Percentiles rank a stretch among this genome's conserved stretches.
Conservation (phyloP, 1,284 basidiomycete species). For the Ceratobasidium sp. region DNA sequence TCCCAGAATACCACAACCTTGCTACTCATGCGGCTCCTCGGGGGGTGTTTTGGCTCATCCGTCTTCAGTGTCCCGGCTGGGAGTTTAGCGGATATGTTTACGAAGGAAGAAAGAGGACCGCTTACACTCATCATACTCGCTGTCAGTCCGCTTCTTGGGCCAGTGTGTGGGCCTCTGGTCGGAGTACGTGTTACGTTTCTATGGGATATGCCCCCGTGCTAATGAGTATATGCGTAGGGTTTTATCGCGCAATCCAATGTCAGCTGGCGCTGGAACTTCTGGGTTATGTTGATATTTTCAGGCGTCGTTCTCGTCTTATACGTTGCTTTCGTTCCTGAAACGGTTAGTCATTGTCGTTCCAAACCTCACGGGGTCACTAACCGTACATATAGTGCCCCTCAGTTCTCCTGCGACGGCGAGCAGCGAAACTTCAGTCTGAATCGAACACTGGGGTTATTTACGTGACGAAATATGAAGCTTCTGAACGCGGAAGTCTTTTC, state of each 20-base stretch:
- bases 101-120: constrained; percentile 32
- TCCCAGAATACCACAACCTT: constrained; percentile 27
- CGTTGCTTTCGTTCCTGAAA: constrained; percentile 38
- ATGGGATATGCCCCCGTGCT: not conserved
- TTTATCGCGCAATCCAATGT: constrained; percentile 34
- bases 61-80: constrained; percentile 35
- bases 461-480: constrained; percentile 15
- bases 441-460: not conserved
- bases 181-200: not conserved
- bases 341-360: not conserved
- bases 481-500: constrained; percentile 49
- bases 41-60: constrained; percentile 40
- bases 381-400: constrained; percentile 6
- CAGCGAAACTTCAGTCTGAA: constrained; percentile 13
- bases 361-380: not conserved
- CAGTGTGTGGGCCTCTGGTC: constrained; percentile 39
- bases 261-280: constrained; percentile 44
- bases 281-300: constrained; percentile 42
- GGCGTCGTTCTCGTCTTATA: constrained; percentile 17
- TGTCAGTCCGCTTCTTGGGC: constrained; percentile 31
- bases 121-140: constrained; percentile 25
- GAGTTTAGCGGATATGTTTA: constrained; percentile 35
- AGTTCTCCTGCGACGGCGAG: constrained; percentile 28
- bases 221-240: constrained; percentile 9
- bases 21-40: constrained; percentile 34